Conservation (phyloP, 305 asterid genomes). For the Fraxinus sp. region DNA sequence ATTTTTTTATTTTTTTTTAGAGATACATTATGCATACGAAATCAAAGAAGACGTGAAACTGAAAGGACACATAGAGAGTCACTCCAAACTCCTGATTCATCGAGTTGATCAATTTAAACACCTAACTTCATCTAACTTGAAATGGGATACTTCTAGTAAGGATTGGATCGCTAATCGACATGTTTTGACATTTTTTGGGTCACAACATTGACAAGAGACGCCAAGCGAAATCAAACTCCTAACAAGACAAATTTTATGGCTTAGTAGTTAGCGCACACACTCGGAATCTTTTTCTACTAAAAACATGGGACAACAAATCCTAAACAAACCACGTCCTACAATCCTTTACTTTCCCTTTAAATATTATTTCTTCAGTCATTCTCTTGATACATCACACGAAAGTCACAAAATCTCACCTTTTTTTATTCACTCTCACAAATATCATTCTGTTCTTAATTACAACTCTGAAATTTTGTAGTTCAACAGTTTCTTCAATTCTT, state of each 20-base stretch:
- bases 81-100: background rate
- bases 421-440: background rate
- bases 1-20: background rate
- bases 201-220: background rate
- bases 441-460: background rate
- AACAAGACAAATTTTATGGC: background rate
- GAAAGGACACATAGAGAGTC: background rate
- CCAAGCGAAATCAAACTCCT: background rate
- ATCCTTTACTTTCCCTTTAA: background rate
- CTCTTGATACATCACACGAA: background rate
- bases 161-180: background rate
- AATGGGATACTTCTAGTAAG: background rate
- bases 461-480: constrained; percentile 24
- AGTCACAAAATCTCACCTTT: background rate
- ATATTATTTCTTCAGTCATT: background rate
- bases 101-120: background rate
- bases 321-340: background rate
- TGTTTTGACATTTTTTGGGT: background rate
- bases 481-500: constrained; percentile 28
- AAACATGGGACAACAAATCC: background rate
- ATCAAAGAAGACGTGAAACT: background rate
- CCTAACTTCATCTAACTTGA: background rate
- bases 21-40: background rate
- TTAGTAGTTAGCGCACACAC: background rate
- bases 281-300: background rate